These are phyloP conservation scores for Rhizoctonia solani DNA, from an alignment of 1,284 basidiomycete species.

Conservation along the genomic window DNA sequence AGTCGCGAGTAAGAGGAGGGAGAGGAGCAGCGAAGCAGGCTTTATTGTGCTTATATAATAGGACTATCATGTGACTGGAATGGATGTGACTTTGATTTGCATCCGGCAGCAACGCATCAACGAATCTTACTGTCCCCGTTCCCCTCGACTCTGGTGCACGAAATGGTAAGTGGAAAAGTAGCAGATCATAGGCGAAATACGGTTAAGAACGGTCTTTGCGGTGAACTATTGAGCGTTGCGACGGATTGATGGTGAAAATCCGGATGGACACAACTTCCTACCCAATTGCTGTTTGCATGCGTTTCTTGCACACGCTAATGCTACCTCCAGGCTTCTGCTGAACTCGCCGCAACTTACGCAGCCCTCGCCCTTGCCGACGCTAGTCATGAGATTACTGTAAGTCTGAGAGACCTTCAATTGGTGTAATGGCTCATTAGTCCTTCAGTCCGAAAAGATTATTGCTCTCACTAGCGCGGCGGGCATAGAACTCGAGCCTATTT, in stretches of 20 bases:
- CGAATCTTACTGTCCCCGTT: slow-evolving; percentile 8
- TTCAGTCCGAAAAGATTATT: slow-evolving; percentile 87
- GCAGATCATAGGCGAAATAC: not conserved
- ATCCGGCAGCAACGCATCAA: slow-evolving; percentile 16
- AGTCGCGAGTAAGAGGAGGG: not conserved
- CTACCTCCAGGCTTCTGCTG: slow-evolving; percentile 57
- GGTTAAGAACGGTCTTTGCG: not conserved
- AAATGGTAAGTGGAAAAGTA: slow-evolving; percentile 13
- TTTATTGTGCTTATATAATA: not conserved
- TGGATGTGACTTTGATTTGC: not conserved
- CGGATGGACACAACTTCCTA: too few relatives aligned
- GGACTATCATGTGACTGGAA: slow-evolving; percentile 10
- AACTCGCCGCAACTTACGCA: slow-evolving; percentile 89
- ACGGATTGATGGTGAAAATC: too few relatives aligned
- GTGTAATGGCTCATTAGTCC: not conserved
- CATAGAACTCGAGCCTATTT: slow-evolving; percentile 94
- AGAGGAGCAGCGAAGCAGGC: not conserved
- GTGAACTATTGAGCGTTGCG: too few relatives aligned
- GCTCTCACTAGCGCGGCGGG: slow-evolving; percentile 81
- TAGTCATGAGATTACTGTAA: slow-evolving; percentile 93
- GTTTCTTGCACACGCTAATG: not conserved
- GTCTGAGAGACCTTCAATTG: slow-evolving; percentile 46
- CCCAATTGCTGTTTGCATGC: too few relatives aligned
- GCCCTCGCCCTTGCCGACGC: slow-evolving; percentile 97
- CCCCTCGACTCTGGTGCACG: slow-evolving; percentile 5